Evolutionary conservation across 805 yeast species (phyloP), one percentile per base, ranked within the genome.

Genomic region (Kazachstania kunashirensis): DNA sequence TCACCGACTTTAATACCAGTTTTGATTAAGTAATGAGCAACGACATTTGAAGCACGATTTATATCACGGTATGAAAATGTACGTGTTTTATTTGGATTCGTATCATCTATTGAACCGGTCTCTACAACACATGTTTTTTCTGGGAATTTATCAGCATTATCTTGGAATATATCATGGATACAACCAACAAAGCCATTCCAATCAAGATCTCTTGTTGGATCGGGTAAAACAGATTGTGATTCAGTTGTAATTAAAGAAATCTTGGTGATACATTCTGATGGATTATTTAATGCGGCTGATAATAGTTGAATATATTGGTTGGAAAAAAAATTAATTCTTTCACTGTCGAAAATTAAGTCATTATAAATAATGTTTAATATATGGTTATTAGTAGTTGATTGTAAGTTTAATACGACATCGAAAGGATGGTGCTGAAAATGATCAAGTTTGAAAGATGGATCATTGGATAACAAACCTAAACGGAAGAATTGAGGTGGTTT

Each of bases 161-260:
- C 76, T 61, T 82, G 79, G 62, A 92, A 92, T 30, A 92, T 88
- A 52, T 92, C 98, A 54, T 92, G 99, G 50, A 92, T 94, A 12
- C 97, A 88, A 31, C 99, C 98, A 47, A 94, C 72, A 61, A 75
- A 92, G 20, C 81, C 82, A 29, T 78, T 68, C 96, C 96, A 92
- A 61, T 86, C 95, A 45, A 92, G 68, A 49, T 86, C 81, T 8
- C 65, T 58, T 7, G 85, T 83, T 30, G 99, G 97, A 56, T 88
- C 88, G 6, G 98, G 98, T 38, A 94, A 66, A 2, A 67, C 61
- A 0, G 58, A 44, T 31, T 50, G 53, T 49, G 86, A 95, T 2
- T 77, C 58, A n/a, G 62, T 50, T 2, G 97, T 85, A 38, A 84
- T 64, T 45, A 92, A 67, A 29, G 74, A 71, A 21, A 83, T 71